Percentiles rank a stretch among this genome's conserved stretches.
Evolutionary conservation across 352 stramenopile species (phyloP).

Genomic region (Pythium aquatile): DNA sequence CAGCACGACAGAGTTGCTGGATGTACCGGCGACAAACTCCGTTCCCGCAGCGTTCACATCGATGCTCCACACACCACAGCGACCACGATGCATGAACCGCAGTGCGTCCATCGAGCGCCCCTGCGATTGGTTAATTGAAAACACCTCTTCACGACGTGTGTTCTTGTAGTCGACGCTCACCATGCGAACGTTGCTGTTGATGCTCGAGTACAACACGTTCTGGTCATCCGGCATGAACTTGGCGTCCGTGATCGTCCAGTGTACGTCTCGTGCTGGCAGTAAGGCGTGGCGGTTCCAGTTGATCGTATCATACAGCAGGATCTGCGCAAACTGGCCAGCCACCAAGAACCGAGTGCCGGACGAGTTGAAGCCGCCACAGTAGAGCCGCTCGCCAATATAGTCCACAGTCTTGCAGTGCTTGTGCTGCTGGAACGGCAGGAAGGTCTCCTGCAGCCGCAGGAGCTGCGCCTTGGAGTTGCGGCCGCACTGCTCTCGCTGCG

Average conservation of each 20-base stretch:
- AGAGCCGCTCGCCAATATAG: conserved; percentile 65
- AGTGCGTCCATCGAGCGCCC: neutral
- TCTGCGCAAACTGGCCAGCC: conserved; percentile 62
- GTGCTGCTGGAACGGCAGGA: conserved; percentile 80
- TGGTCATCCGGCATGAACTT: conserved; percentile 78
- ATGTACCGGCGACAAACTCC: conserved; percentile 81
- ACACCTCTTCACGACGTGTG: conserved; percentile 50
- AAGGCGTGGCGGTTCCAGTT: conserved; percentile 52
- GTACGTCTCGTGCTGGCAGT: conserved; percentile 67
- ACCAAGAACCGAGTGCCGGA: conserved; percentile 67
- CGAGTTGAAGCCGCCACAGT: conserved; percentile 79
- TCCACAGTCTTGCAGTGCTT: conserved; percentile 75
- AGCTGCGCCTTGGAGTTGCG: conserved; percentile 57
- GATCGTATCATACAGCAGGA: conserved; percentile 73
- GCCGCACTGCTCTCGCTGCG: conserved; percentile 64
- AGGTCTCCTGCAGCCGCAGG: conserved; percentile 75
- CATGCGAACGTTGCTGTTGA: conserved; percentile 84
- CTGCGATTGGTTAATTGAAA: conserved; percentile 31
- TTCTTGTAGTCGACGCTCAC: conserved; percentile 60
- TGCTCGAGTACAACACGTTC: conserved; percentile 75
- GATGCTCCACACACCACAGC: conserved; percentile 79
- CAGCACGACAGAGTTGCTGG: conserved; percentile 68
- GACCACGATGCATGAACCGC: conserved; percentile 29
- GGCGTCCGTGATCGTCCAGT: conserved; percentile 83
- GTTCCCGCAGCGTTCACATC: conserved; percentile 74